Conservation (phyloP, 176 grass and related monocot species). For the Hordeum marinum region DNA sequence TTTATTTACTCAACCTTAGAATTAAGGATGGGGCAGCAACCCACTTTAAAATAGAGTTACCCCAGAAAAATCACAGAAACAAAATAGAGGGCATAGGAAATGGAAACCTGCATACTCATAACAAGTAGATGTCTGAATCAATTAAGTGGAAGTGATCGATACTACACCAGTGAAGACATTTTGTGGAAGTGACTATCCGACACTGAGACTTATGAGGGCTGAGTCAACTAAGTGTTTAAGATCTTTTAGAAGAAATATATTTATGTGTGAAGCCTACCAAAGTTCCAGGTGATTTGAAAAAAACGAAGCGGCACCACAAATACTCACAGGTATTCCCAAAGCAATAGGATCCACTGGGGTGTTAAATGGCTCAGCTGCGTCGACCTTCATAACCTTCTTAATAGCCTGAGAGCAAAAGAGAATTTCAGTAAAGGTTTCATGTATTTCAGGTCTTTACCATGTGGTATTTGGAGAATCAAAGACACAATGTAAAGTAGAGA, state of each 20-base stretch:
- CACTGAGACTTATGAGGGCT: background rate
- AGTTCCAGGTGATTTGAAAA: background rate
- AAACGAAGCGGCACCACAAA: constrained; percentile 5
- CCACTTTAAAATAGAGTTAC: background rate
- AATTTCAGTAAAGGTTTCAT: background rate
- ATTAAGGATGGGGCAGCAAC: background rate
- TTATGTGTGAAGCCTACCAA: background rate
- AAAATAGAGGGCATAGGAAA: background rate
- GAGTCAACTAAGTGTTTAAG: background rate
- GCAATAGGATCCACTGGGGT: constrained; percentile 80
- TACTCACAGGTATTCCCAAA: constrained; percentile 90
- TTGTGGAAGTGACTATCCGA: background rate
- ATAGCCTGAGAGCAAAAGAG: constrained; percentile 57
- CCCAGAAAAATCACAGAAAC: background rate
- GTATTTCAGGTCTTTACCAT: background rate
- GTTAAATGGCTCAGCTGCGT: constrained; percentile 91
- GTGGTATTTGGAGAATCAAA: background rate
- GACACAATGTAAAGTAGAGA: background rate
- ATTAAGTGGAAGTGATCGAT: background rate
- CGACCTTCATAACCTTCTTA: constrained; percentile 94
- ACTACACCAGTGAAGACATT: background rate
- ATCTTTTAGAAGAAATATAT: background rate
- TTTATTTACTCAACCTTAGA: background rate
- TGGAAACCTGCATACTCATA: background rate
- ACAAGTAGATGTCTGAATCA: background rate